Conservation (phyloP, 306 rosid species). For the Cicer cuneatum region DNA sequence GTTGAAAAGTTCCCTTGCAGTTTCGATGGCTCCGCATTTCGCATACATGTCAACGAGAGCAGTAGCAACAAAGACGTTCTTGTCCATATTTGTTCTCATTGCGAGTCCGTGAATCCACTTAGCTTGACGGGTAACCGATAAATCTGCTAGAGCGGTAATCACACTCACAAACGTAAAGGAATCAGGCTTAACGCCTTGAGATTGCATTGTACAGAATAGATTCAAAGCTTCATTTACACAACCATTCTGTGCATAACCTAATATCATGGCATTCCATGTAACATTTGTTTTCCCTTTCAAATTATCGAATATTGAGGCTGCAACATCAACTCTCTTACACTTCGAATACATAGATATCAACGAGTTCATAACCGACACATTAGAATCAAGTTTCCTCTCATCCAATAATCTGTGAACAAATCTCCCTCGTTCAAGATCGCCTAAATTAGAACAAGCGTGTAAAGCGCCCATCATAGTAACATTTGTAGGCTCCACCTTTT, state of each 20-base stretch:
- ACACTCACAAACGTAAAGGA: slow-evolving; percentile 89
- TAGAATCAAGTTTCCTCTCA: slow-evolving; percentile 54
- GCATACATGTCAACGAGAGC: slow-evolving; percentile 87
- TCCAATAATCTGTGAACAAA: slow-evolving; percentile 64
- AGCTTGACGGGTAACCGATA: slow-evolving; percentile 81
- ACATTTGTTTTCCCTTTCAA: slow-evolving; percentile 68
- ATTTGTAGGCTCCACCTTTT: slow-evolving; percentile 68
- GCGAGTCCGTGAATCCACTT: slow-evolving; percentile 96
- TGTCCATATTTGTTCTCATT: slow-evolving; percentile 67
- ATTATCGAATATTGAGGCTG: slow-evolving; percentile 63
- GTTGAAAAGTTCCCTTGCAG: slow-evolving; percentile 77
- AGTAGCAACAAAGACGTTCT: slow-evolving; percentile 74
- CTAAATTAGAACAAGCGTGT: slow-evolving; percentile 85
- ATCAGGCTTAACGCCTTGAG: slow-evolving; percentile 66
- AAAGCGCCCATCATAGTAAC: slow-evolving; percentile 79
- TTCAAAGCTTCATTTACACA: slow-evolving; percentile 65
- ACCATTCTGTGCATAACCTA: slow-evolving; percentile 88
- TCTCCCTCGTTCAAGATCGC: slow-evolving; percentile 69
- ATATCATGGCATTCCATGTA: slow-evolving; percentile 92
- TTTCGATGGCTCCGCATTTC: slow-evolving; percentile 74
- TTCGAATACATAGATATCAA: slow-evolving; percentile 93
- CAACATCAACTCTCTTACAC: slow-evolving; percentile 77
- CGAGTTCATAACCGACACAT: slow-evolving; percentile 77
- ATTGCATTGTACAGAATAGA: slow-evolving; percentile 70
- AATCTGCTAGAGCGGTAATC: slow-evolving; percentile 78